Evolutionary conservation across 768 basidiomycete genomes (phyloP).

Genomic region (Termitomyces sp.): DNA sequence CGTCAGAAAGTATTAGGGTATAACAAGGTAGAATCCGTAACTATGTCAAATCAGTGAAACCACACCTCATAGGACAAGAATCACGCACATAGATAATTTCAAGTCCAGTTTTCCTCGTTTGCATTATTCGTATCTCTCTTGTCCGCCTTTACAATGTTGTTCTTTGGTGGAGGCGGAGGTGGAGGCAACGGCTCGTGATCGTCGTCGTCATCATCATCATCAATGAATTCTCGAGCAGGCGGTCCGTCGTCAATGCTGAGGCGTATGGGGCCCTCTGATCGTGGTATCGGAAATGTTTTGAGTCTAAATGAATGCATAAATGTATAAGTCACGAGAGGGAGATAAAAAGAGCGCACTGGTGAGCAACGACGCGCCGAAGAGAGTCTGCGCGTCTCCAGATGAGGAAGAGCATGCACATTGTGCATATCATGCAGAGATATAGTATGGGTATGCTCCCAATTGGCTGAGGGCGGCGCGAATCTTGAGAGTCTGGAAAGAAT

Average conservation of each 20-base stretch:
- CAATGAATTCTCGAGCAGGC: constrained; percentile 57
- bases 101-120: not conserved
- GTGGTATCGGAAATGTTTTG: constrained; percentile 39
- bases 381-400: constrained; percentile 57
- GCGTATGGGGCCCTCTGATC: constrained; percentile 52
- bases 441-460: constrained; percentile 51
- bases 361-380: constrained; percentile 53
- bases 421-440: constrained; percentile 52
- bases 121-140: not conserved
- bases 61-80: not conserved
- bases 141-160: not conserved
- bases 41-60: not conserved
- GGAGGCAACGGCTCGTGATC: constrained; percentile 26
- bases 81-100: not conserved
- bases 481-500: constrained; percentile 43
- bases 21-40: not conserved
- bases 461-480: constrained; percentile 57
- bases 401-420: constrained; percentile 50
- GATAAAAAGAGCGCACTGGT: constrained; percentile 38
- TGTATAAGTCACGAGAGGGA: not conserved
- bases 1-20: not conserved
- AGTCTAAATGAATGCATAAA: constrained; percentile 31
- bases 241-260: constrained; percentile 70
- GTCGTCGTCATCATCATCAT: constrained; percentile 34
- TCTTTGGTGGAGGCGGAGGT: not conserved